Evolutionary conservation across 2,329 filamentous ascomycete species (phyloP), one percentile per base, ranked within the genome.

Genomic region (Sporothrix curviconia): DNA sequence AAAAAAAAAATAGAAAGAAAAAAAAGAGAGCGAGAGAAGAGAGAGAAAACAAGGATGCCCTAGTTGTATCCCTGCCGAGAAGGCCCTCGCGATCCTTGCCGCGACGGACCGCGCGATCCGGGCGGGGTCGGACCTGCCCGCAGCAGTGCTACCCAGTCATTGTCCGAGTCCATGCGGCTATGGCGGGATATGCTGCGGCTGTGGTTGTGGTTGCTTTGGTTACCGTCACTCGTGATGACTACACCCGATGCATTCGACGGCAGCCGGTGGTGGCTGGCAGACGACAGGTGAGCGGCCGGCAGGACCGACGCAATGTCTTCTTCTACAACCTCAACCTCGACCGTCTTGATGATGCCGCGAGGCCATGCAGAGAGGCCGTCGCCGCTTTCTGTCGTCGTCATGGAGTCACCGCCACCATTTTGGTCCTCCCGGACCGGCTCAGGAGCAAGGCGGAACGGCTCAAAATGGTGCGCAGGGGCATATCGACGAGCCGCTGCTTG

Each of bases 331-430:
- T 72, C 66, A 12, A 72, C 67, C 42, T 68, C 70, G 24, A 72
- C 70, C 2, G 70, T 71, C 64, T 72, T 72, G 62, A 72, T 71
- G 58, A 72, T 72, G 17, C 70, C 68, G 19, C 66, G 60, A 0
- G 70, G 67, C 70, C 69, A 71, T 12, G 61, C 61, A 6, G 51
- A 37, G n/a, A 17, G 15, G 17, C 43, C n/a, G 30, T 39, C 32
- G 12, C 14, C 32, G n/a, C 43, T 40, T 12, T 19, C 54, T 14
- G 22, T n/a, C n/a, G n/a, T n/a, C n/a, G n/a, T n/a, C n/a, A n/a
- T n/a, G n/a, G n/a, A n/a, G n/a, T n/a, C n/a, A n/a, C n/a, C n/a
- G n/a, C n/a, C n/a, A n/a, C n/a, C n/a, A n/a, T n/a, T n/a, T n/a
- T n/a, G n/a, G n/a, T n/a, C n/a, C n/a, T 32, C 22, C 14, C 37